These are phyloP conservation scores for Gynostemma pentaphyllum DNA, from an alignment of 306 rosid species.

Conservation along the genomic window DNA sequence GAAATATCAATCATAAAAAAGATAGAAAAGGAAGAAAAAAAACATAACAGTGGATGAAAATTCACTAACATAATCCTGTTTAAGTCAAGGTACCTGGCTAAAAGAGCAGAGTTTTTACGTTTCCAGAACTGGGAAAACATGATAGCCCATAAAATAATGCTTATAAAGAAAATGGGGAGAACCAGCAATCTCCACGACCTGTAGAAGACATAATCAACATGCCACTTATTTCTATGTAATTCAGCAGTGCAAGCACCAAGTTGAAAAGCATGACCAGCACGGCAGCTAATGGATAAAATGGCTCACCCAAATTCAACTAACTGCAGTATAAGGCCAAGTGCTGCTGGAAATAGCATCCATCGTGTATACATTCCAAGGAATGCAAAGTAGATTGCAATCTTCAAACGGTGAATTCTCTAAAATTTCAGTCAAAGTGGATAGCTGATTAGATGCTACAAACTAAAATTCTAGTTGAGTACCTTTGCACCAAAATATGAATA, in stretches of 20 bases:
- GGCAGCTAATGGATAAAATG: conserved; percentile 7
- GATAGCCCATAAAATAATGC: conserved; percentile 76
- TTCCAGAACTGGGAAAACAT: conserved; percentile 96
- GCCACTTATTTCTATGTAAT: neutral
- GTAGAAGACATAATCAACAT: conserved; percentile 15
- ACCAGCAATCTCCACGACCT: conserved; percentile 66
- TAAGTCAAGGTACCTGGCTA: conserved; percentile 51
- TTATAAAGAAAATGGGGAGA: conserved; percentile 66
- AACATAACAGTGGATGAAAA: neutral
- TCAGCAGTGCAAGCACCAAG: conserved; percentile 14
- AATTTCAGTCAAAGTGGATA: conserved; percentile 12
- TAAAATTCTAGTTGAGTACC: conserved; percentile 30
- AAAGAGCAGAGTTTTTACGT: conserved; percentile 81
- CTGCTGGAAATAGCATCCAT: conserved; percentile 84
- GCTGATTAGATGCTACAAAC: neutral
- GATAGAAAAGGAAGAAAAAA: conserved; percentile 1
- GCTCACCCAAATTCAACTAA: conserved; percentile 69
- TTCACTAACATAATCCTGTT: neutral
- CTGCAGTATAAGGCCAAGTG: conserved; percentile 64
- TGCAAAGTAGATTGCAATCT: conserved; percentile 92
- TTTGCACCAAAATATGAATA: conserved; percentile 81
- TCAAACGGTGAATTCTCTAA: conserved; percentile 20
- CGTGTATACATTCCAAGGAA: conserved; percentile 93
- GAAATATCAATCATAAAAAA: neutral
- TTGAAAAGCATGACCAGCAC: conserved; percentile 4